These are phyloP conservation scores for Solanum gracilifrons DNA, from an alignment of 257 asterid genomes.

Conservation along the genomic window DNA sequence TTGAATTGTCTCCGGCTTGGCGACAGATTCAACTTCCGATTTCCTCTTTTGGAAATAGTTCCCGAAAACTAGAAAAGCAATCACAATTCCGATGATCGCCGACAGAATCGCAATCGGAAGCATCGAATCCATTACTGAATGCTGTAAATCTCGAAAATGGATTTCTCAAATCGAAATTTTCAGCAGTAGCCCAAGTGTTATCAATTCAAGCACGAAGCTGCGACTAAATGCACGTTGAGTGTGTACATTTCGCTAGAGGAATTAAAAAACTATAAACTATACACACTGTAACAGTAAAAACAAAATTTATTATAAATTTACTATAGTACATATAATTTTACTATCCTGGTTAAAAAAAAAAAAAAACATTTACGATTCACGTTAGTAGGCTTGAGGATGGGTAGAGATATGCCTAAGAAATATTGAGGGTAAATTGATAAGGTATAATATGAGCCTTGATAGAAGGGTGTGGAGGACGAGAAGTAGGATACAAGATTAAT, in stretches of 20 bases:
- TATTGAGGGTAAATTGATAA: no score
- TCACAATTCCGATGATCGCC: slow-evolving; percentile 58
- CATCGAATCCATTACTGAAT: slow-evolving; percentile 42
- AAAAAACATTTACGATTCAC: neutral
- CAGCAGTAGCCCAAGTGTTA: neutral
- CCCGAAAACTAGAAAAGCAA: slow-evolving; percentile 53
- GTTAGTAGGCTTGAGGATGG: neutral
- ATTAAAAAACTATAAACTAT: neutral
- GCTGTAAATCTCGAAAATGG: neutral
- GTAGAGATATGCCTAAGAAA: neutral
- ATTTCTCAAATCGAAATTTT: neutral
- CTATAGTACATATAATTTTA: neutral
- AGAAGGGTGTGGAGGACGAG: neutral
- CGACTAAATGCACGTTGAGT: neutral
- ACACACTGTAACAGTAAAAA: neutral
- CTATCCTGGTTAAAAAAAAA: neutral
- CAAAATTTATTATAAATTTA: neutral
- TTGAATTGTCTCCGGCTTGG: slow-evolving; percentile 33
- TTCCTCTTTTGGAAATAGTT: slow-evolving; percentile 56
- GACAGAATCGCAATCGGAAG: slow-evolving; percentile 46
- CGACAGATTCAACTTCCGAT: slow-evolving; percentile 66
- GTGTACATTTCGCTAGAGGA: neutral
- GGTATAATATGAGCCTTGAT: neutral
- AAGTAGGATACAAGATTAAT: no score
- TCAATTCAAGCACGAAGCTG: neutral